phyloP scores from a whole-genome alignment of 768 basidiomycete species.

The Pisolithus marmoratus region DNA sequence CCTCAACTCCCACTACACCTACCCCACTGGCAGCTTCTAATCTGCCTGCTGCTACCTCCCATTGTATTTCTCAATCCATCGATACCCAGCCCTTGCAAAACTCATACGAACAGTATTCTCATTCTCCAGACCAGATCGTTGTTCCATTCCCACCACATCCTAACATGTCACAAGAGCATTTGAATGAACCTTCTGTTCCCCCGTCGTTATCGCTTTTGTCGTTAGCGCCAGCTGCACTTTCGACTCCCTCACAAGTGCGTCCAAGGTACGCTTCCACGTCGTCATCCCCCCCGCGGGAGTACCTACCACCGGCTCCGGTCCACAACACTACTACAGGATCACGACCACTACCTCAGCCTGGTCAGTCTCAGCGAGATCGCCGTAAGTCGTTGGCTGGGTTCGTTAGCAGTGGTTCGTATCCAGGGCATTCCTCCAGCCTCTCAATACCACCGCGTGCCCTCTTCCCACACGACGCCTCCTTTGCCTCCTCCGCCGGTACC shows the following conservation, averaged over 20 bases:
- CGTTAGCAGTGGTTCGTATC: conserved; percentile 12
- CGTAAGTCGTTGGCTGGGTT: conserved; percentile 24
- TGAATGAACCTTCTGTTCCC: conserved; percentile 9
- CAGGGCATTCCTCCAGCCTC: conserved; percentile 15
- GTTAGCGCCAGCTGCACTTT: conserved; percentile 7
- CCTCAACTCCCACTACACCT: conserved; percentile 7
- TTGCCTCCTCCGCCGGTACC: conserved; percentile 15
- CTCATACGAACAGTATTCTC: conserved; percentile 20
- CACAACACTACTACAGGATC: conserved; percentile 14
- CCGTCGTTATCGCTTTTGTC: conserved; percentile 14
- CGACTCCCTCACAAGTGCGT: conserved; percentile 22
- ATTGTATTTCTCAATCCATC: conserved; percentile 23
- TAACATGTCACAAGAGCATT: conserved; percentile 18
- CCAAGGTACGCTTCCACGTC: conserved; percentile 11
- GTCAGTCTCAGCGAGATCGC: conserved; percentile 25
- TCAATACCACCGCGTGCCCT: conserved; percentile 29
- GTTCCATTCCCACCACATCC: conserved; percentile 19
- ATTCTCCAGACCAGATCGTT: conserved; percentile 14
- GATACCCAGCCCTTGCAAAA: conserved; percentile 20
- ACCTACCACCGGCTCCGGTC: conserved; percentile 1
- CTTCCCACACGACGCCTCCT: conserved; percentile 13
- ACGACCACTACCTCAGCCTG: conserved; percentile 28
- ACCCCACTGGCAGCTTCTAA: conserved; percentile 5
- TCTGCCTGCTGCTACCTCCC: conserved; percentile 10
- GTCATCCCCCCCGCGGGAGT: conserved; percentile 23